Conservation (phyloP, 1,139 yeast species). For the Candida smagusa region DNA sequence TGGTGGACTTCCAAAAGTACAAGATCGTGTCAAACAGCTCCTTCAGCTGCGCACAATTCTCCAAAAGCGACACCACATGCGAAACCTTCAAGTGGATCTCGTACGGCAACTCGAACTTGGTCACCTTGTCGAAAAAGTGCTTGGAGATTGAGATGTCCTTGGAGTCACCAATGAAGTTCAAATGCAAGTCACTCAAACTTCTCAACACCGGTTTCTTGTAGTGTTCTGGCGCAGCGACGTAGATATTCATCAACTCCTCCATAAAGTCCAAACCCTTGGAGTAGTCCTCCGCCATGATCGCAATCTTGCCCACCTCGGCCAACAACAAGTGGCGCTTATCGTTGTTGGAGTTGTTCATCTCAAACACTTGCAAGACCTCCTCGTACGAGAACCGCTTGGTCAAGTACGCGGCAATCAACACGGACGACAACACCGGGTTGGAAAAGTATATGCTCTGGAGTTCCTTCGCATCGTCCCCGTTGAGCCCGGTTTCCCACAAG, state of each 20-base stretch:
- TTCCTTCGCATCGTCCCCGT: constrained; percentile 23
- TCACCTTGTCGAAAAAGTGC: constrained; percentile 70
- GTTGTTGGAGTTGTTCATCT: constrained; percentile 25
- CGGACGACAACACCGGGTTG: constrained; percentile 66
- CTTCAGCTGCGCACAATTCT: constrained; percentile 57
- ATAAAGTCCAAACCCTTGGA: constrained; percentile 38
- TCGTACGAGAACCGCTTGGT: constrained; percentile 60
- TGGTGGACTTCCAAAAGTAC: constrained; percentile 63
- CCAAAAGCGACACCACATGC: constrained; percentile 63
- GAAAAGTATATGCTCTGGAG: constrained; percentile 20
- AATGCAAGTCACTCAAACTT: constrained; percentile 58
- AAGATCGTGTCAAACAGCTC: constrained; percentile 58
- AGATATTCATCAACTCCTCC: constrained; percentile 32
- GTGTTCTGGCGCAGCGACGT: constrained; percentile 18
- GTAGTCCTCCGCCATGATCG: constrained; percentile 40
- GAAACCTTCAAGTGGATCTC: constrained; percentile 71
- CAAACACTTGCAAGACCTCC: constrained; percentile 42
- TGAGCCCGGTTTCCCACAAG: constrained; percentile 45
- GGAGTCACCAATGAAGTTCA: constrained; percentile 78
- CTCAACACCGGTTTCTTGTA: constrained; percentile 18
- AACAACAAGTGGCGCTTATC: constrained; percentile 26
- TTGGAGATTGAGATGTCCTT: constrained; percentile 70
- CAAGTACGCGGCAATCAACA: constrained; percentile 66
- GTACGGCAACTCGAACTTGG: constrained; percentile 68
- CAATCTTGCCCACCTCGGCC: constrained; percentile 39